Evolutionary conservation across 306 rosid genomes (phyloP).

Genomic region (Senna tora): DNA sequence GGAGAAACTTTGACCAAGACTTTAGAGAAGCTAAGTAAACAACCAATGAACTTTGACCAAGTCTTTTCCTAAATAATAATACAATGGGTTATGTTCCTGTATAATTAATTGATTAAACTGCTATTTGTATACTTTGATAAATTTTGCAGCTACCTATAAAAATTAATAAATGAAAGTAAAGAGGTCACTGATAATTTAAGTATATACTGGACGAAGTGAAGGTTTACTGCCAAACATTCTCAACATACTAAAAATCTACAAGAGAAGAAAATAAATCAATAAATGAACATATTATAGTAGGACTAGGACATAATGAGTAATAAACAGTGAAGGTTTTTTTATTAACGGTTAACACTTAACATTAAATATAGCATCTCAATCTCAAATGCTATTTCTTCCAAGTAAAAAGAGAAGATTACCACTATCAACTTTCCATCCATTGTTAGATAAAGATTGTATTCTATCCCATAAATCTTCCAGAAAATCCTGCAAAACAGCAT

Average conservation of each 20-base stretch:
- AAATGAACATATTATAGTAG: too few relatives aligned
- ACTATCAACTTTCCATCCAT: slow-evolving; percentile 96
- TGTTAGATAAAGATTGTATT: slow-evolving; percentile 64
- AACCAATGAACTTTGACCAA: too few relatives aligned
- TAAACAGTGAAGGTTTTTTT: not conserved
- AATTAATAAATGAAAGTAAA: too few relatives aligned
- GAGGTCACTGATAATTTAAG: not conserved
- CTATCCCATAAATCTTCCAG: slow-evolving; percentile 95
- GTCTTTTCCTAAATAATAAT: not conserved
- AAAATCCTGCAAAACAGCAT: slow-evolving; percentile 67
- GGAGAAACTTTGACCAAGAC: too few relatives aligned
- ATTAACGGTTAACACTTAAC: slow-evolving; percentile 2
- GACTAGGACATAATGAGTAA: not conserved
- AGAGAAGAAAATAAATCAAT: not conserved
- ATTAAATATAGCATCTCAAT: slow-evolving; percentile 22
- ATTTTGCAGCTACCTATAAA: not conserved
- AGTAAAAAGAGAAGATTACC: slow-evolving; percentile 55
- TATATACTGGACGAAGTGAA: slow-evolving; percentile 10
- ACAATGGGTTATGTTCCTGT: not conserved
- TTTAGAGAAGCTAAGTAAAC: too few relatives aligned
- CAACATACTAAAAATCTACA: not conserved
- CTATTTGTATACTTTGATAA: not conserved
- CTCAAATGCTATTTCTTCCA: slow-evolving; percentile 18
- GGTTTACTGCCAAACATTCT: slow-evolving; percentile 3
- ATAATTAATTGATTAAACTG: slow-evolving; percentile 1